Percentiles rank a stretch among this genome's conserved stretches.
Evolutionary conservation across 148 eudicot genomes (phyloP).

Genomic region (Persicaria maculosa): DNA sequence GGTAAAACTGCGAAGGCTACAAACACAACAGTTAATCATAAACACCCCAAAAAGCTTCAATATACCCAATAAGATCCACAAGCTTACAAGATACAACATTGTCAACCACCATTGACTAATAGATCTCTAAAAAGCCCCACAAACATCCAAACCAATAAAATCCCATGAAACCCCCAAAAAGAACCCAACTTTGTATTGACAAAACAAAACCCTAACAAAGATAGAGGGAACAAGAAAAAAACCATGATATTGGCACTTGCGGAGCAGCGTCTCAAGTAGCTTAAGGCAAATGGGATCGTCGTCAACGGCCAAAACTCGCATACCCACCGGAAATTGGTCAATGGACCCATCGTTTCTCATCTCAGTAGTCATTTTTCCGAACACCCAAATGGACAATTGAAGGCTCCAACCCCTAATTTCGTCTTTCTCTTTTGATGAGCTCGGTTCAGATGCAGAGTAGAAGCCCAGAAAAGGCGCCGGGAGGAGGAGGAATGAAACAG

Average conservation of each 20-base stretch:
- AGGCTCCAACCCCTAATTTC: neutral
- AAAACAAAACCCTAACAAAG: slow-evolving; percentile 8
- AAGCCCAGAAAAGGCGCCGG: neutral
- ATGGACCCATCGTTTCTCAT: slow-evolving; percentile 9
- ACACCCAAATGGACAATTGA: neutral
- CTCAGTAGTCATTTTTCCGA: slow-evolving; percentile 1
- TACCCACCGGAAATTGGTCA: slow-evolving; percentile 57
- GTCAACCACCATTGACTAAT: neutral
- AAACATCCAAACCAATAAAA: neutral
- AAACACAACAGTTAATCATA: neutral
- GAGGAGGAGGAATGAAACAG: neutral
- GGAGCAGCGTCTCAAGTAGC: slow-evolving; percentile 52
- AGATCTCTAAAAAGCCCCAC: neutral
- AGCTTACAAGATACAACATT: neutral
- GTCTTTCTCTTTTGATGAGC: neutral
- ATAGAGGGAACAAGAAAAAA: slow-evolving; percentile 10
- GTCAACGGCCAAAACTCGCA: slow-evolving; percentile 87
- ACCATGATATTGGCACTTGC: slow-evolving; percentile 75
- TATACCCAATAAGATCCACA: neutral
- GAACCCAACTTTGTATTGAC: slow-evolving; percentile 6
- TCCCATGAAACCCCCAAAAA: neutral
- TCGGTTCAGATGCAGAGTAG: neutral
- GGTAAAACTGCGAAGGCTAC: neutral
- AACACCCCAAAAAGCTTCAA: neutral
- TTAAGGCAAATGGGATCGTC: slow-evolving; percentile 67